Percentiles rank a stretch among this genome's conserved stretches.
phyloP scores from a whole-genome alignment of 495 filamentous ascomycete genomes.

The Pseudotulostoma volvatum region DNA sequence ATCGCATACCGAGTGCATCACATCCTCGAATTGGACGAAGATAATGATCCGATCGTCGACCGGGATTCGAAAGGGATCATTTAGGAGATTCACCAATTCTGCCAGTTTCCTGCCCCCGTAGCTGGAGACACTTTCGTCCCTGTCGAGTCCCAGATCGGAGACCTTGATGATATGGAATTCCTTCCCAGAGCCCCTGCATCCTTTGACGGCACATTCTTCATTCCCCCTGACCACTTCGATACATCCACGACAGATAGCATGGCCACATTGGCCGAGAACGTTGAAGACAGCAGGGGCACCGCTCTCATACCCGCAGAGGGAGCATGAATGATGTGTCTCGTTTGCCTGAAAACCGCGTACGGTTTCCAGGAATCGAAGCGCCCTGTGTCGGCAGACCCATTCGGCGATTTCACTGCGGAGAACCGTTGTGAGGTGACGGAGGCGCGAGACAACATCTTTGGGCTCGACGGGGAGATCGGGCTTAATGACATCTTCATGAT shows the following conservation, averaged over 20 bases:
- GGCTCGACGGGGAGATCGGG: conserved; percentile 5
- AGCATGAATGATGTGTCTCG: too few species aligned
- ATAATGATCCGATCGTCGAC: conserved; percentile 31
- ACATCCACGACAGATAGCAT: conserved; percentile 30
- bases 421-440: conserved; percentile 11
- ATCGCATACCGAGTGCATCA: conserved; percentile 19
- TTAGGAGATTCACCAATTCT: conserved; percentile 30
- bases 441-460: conserved; percentile 7
- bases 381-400: conserved; percentile 15
- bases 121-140: conserved; percentile 10
- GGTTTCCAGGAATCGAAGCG: conserved; percentile 16
- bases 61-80: conserved; percentile 14
- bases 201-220: conserved; percentile 14
- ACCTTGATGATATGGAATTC: conserved; percentile 17
- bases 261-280: conserved; percentile 35
- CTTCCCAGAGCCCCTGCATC: conserved; percentile 17
- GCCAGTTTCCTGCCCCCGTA: conserved; percentile 31
- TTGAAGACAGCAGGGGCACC: too few species aligned
- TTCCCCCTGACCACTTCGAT: conserved; percentile 4
- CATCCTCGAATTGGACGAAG: conserved; percentile 34
- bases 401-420: conserved; percentile 15
- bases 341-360: conserved; percentile 7
- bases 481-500: not conserved
- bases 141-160: conserved; percentile 18
- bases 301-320: too few species aligned